Conservation (phyloP, 164 flowering plant species). For the Tetrastigma voinierianum region DNA sequence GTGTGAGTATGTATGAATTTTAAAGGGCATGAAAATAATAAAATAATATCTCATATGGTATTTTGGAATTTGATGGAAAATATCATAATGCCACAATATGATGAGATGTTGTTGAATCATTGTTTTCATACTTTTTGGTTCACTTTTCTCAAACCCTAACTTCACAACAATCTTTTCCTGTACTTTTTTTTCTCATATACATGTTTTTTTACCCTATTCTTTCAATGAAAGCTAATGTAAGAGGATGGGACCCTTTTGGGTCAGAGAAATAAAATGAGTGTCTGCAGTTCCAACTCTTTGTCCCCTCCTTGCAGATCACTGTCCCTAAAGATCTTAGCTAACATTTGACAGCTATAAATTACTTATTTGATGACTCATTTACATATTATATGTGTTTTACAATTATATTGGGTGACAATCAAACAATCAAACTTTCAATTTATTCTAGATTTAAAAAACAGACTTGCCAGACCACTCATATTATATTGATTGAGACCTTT, state of each 20-base stretch:
- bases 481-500: too few species aligned
- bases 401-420: too few species aligned
- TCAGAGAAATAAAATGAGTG: conserved; percentile 3
- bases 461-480: too few species aligned
- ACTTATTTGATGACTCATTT: too few species aligned
- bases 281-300: conserved; percentile 10
- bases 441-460: too few species aligned
- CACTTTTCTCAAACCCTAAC: conserved; percentile 9
- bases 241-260: conserved; percentile 3
- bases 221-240: conserved; percentile 2
- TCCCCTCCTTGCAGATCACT: conserved; percentile 3
- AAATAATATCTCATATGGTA: neutral
- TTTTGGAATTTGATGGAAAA: conserved; percentile 1
- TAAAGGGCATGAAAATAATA: neutral
- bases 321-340: neutral
- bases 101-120: conserved; percentile 21
- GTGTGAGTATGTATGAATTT: conserved; percentile 3
- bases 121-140: conserved; percentile 19
- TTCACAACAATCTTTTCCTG: conserved; percentile 6
- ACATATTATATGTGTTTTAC: too few species aligned
- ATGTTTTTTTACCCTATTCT: neutral
- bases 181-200: neutral
- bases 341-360: too few species aligned
- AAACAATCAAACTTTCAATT: too few species aligned
- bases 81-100: conserved; percentile 22